Conservation (phyloP, 352 stramenopile genomes). For the Phytophthora pistaciae region DNA sequence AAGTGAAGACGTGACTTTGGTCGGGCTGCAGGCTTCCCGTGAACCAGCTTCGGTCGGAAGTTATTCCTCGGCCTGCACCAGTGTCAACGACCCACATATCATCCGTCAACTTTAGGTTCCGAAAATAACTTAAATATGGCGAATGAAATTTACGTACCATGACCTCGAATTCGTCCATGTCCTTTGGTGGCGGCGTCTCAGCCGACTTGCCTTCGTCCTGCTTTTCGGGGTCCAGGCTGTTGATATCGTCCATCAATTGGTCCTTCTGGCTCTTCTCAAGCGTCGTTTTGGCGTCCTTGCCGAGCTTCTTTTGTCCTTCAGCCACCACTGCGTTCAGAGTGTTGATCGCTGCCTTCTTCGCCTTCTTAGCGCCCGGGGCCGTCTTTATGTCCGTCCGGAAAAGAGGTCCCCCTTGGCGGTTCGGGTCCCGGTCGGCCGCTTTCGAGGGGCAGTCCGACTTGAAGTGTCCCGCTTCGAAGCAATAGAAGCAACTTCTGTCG, state of each 20-base stretch:
- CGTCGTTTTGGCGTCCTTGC: background rate
- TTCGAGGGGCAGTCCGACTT: slow-evolving; percentile 3
- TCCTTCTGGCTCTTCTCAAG: background rate
- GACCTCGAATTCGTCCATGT: too few relatives aligned
- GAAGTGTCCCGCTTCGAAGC: slow-evolving; percentile 11
- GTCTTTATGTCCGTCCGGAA: slow-evolving; percentile 23
- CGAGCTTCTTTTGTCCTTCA: background rate
- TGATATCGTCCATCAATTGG: too few relatives aligned
- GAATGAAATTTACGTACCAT: too few relatives aligned
- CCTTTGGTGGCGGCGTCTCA: too few relatives aligned
- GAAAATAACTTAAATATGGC: background rate
- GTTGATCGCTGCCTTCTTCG: slow-evolving; percentile 8
- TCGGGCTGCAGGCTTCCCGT: background rate
- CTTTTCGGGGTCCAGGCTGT: too few relatives aligned
- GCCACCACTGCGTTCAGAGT: slow-evolving; percentile 8
- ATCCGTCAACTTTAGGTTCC: background rate
- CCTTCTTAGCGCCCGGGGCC: slow-evolving; percentile 5
- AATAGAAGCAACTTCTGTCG: slow-evolving; percentile 4
- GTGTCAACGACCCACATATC: background rate
- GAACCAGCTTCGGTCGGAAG: background rate
- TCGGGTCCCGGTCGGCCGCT: background rate
- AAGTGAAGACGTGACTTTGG: background rate
- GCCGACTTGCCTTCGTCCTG: too few relatives aligned
- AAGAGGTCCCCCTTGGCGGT: slow-evolving; percentile 1
- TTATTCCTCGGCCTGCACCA: background rate